Conservation (phyloP, 2,329 filamentous ascomycete genomes). For the Proliferodiscus dingleyae region DNA sequence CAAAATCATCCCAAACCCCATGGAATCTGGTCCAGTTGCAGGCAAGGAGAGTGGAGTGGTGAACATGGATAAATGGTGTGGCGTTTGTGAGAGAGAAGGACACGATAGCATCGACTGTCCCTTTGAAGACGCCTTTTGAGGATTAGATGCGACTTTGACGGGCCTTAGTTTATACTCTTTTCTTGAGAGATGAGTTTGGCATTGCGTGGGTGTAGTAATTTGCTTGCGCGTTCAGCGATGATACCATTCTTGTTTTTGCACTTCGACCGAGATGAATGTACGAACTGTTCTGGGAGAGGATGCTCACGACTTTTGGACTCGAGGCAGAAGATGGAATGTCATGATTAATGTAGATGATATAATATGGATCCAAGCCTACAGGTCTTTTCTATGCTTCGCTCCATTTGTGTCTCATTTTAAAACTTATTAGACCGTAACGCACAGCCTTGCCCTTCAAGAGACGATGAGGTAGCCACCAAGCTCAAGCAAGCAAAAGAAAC, state of each 20-base stretch:
- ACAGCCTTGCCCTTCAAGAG: no score
- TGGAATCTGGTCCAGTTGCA: conserved; percentile 64
- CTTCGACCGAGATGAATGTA: neutral
- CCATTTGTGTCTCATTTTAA: no score
- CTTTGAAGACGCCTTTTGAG: conserved; percentile 73
- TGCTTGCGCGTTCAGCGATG: conserved; percentile 23
- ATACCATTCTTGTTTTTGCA: conserved; percentile 23
- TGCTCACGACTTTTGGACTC: neutral
- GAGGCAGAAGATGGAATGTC: conserved; percentile 1
- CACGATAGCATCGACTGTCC: conserved; percentile 95
- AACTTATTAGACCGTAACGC: no score
- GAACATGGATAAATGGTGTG: conserved; percentile 91
- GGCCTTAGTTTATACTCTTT: conserved; percentile 3
- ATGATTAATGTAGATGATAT: conserved; percentile 19
- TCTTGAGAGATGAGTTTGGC: conserved; percentile 5
- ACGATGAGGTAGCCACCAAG: no score
- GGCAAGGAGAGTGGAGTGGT: conserved; percentile 74
- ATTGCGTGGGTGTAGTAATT: conserved; percentile 18
- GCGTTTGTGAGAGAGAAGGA: conserved; percentile 90
- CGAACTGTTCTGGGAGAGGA: neutral
- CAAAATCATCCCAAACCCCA: conserved; percentile 53
- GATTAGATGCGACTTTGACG: neutral
- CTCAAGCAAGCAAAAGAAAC: no score
- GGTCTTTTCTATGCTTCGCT: neutral
- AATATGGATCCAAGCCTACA: conserved; percentile 2